These are phyloP conservation scores for Saccharomycopsis sp. DNA, from an alignment of 805 yeast species.

Conservation along the genomic window DNA sequence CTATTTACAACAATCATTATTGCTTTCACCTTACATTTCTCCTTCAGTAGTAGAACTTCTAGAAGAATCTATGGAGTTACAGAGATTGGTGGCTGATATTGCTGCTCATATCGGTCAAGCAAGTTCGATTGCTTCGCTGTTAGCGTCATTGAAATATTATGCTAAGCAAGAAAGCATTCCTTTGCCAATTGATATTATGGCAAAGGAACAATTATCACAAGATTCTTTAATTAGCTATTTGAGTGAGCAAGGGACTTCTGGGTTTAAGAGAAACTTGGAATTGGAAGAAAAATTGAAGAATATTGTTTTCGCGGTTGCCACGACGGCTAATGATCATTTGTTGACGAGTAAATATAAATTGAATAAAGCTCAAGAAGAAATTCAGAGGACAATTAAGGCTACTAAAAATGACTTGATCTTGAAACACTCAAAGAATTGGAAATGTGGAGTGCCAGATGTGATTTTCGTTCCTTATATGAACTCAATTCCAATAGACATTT, in stretches of 20 bases:
- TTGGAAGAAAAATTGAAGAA: slow-evolving; percentile 41
- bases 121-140: slow-evolving; percentile 56
- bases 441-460: slow-evolving; percentile 50
- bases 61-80: slow-evolving; percentile 39
- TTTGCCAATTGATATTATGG: slow-evolving; percentile 57
- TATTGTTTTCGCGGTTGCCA: slow-evolving; percentile 62
- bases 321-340: slow-evolving; percentile 74
- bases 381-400: slow-evolving; percentile 28
- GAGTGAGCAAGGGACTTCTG: slow-evolving; percentile 20
- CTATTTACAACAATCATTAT: slow-evolving; percentile 54
- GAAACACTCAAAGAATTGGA: slow-evolving; percentile 34
- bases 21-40: slow-evolving; percentile 49
- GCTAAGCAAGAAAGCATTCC: slow-evolving; percentile 41
- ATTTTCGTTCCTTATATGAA: slow-evolving; percentile 61
- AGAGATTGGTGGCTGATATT: slow-evolving; percentile 44
- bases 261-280: slow-evolving; percentile 24
- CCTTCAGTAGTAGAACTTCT: slow-evolving; percentile 48
- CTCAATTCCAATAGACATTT: slow-evolving; percentile 58
- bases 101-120: slow-evolving; percentile 84
- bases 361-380: slow-evolving; percentile 31
- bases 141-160: slow-evolving; percentile 54
- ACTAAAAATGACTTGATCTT: slow-evolving; percentile 25
- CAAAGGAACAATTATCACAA: slow-evolving; percentile 49
- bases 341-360: slow-evolving; percentile 59
- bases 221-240: slow-evolving; percentile 50